Evolutionary conservation across 2,329 filamentous ascomycete genomes (phyloP), one percentile per base, ranked within the genome.

Genomic region (Aspergillus sp.): DNA sequence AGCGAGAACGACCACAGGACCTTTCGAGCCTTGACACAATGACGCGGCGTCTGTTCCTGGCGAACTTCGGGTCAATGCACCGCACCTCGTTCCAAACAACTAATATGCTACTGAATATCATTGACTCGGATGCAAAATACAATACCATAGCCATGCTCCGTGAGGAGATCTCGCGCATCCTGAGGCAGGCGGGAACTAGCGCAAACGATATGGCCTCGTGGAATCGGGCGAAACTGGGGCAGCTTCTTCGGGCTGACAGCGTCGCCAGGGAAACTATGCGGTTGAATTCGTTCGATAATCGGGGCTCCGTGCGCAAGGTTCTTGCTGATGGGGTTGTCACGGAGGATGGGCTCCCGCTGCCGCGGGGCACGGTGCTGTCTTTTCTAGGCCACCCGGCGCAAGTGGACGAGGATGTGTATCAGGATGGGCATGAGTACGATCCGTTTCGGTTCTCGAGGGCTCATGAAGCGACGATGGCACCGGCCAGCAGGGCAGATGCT

Each of bases 201-300:
- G 8, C 12, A 2, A 41, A 6, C 27, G 45, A 54, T 27, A 34
- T n/a, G 22, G n/a, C 27, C 12, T 30, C 22, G 9, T 81, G 79
- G 79, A 76, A 74, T 5, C 79, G 78, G 51, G 59, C 66, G 19
- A 51, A 46, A n/a, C 33, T 51, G 9, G 39, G 6, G 66, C 65
- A 71, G 12, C 73, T 82, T 71, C 65, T 68, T 1, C 68, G 66
- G 3, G 66, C 74, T 8, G 79, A 82, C 62, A 80, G 78, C 50
- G 71, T 73, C 0, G 66, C 73, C 2, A 72, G 79, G 11, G 79
- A 82, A 62, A 78, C 78, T 3, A 66, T 80, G 30, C 72, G 79
- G 2, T 48, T 75, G 4, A 56, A 77, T 22, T 66, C 73, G 0
- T 68, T 71, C 42, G 61, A 62, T 34, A 63, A 58, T 33, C 62